phyloP scores from a whole-genome alignment of 805 yeast species.

The Monosporozyma yasuniensis region DNA sequence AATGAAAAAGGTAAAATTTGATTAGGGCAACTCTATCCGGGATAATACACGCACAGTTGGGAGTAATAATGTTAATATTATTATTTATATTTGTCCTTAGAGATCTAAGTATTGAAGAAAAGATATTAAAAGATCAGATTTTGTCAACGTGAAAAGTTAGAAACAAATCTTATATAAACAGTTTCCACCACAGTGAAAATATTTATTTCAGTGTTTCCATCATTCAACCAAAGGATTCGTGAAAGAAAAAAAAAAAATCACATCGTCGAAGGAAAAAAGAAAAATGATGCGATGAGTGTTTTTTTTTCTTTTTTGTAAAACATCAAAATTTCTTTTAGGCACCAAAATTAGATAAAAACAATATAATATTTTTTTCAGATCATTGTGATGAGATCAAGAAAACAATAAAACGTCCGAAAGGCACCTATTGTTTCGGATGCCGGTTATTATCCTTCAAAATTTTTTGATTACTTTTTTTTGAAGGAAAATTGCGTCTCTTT shows the following conservation, averaged over 20 bases:
- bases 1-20: not conserved
- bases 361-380: not conserved
- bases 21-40: not conserved
- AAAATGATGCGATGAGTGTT: not conserved
- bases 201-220: not conserved
- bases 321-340: not conserved
- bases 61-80: not conserved
- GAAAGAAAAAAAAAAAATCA: not conserved
- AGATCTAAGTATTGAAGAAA: no score
- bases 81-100: not conserved
- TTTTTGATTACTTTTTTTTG: not conserved
- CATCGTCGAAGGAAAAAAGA: not conserved
- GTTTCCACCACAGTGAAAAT: not conserved
- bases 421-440: not conserved
- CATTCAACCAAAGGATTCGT: not conserved
- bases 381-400: not conserved
- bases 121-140: not conserved
- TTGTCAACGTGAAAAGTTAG: not conserved
- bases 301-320: not conserved
- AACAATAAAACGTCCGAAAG: not conserved
- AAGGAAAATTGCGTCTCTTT: not conserved
- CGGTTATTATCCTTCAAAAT: no score
- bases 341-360: not conserved
- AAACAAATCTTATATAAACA: not conserved
- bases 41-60: not conserved